Evolutionary conservation across 2,329 filamentous ascomycete species (phyloP).

Genomic region (Aspergillus awamori): DNA sequence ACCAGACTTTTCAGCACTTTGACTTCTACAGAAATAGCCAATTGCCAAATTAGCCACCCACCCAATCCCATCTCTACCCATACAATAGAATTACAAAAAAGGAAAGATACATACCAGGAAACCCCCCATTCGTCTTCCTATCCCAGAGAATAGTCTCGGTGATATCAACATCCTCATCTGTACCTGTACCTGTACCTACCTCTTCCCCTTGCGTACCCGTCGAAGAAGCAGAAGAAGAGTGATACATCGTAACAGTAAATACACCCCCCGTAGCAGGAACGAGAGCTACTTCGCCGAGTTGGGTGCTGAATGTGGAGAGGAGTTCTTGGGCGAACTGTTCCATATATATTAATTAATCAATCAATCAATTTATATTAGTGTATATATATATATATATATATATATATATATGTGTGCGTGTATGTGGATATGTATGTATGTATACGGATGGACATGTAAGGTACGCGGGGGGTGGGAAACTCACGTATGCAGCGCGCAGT

Average conservation of each 20-base stretch:
- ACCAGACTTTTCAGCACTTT: conserved; percentile 87
- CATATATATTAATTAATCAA: neutral
- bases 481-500: conserved; percentile 80
- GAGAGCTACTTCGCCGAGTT: conserved; percentile 83
- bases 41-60: neutral
- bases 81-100: neutral
- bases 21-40: conserved; percentile 59
- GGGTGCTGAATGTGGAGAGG: conserved; percentile 83
- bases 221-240: conserved; percentile 14
- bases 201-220: no score
- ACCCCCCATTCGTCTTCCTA: conserved; percentile 81
- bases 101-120: conserved; percentile 62
- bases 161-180: conserved; percentile 7
- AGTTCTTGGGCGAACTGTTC: conserved; percentile 87
- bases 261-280: conserved; percentile 82
- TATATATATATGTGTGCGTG: no score
- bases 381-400: neutral
- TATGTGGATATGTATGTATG: no score
- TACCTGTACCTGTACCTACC: no score
- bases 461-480: conserved; percentile 25
- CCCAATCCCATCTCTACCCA: neutral
- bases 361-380: neutral
- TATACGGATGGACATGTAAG: no score
- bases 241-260: conserved; percentile 71
- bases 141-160: conserved; percentile 74